Conservation (phyloP, 345 rosid species). For the Gossypium turneri region DNA sequence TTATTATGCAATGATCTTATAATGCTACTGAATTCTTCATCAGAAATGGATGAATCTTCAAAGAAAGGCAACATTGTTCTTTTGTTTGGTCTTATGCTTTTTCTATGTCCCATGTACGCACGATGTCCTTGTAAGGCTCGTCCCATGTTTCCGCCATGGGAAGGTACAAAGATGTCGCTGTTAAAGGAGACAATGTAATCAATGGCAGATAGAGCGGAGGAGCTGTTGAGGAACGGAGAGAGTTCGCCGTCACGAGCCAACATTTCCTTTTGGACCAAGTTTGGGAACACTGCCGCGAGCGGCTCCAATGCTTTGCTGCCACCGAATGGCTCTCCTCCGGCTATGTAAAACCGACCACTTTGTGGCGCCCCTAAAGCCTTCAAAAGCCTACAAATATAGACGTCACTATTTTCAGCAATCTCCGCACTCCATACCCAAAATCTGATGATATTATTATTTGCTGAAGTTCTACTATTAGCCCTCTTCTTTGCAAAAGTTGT, state of each 20-base stretch:
- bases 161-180: slow-evolving; percentile 71
- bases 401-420: neutral
- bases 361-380: slow-evolving; percentile 68
- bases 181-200: slow-evolving; percentile 67
- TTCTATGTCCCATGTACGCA: slow-evolving; percentile 68
- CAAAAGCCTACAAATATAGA: slow-evolving; percentile 38
- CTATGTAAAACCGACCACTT: slow-evolving; percentile 48
- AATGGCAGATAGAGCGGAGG: slow-evolving; percentile 65
- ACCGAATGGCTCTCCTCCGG: slow-evolving; percentile 80
- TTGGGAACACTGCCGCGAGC: slow-evolving; percentile 45
- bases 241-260: slow-evolving; percentile 58
- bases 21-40: slow-evolving; percentile 42
- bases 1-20: slow-evolving; percentile 52
- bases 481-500: no score
- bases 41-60: slow-evolving; percentile 49
- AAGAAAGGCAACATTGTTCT: slow-evolving; percentile 52
- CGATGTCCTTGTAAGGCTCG: slow-evolving; percentile 75
- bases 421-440: neutral
- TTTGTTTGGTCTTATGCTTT: slow-evolving; percentile 68
- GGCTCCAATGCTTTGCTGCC: slow-evolving; percentile 56
- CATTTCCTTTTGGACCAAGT: slow-evolving; percentile 50
- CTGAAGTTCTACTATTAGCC: no score
- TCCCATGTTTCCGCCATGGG: slow-evolving; percentile 91
- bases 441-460: neutral
- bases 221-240: slow-evolving; percentile 43